These are phyloP conservation scores for Solanum corneliomulleri DNA, from an alignment of 257 asterid genomes.

Conservation along the genomic window DNA sequence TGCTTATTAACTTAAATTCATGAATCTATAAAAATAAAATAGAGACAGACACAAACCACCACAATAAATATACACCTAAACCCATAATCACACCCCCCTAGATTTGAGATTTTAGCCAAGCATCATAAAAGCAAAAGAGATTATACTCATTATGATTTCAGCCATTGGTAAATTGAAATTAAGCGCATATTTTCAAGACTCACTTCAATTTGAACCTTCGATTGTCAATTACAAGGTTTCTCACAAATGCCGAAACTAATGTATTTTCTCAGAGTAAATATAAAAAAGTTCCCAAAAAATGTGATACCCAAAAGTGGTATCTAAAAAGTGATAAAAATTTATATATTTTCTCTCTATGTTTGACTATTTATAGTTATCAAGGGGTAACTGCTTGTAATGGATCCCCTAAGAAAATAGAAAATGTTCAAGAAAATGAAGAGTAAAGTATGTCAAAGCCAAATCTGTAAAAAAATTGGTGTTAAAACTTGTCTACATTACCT, in stretches of 20 bases:
- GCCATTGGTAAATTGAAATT: not conserved
- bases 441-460: no score
- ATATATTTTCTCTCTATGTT: no score
- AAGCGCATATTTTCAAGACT: not conserved
- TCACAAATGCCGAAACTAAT: not conserved
- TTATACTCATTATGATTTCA: not conserved
- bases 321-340: not conserved
- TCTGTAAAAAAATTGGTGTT: not conserved
- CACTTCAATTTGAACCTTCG: not conserved
- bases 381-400: not conserved
- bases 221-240: no score
- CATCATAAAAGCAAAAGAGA: no score
- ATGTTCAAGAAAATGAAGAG: not conserved
- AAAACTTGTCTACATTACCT: not conserved
- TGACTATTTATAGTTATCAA: not conserved
- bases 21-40: not conserved
- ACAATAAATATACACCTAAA: not conserved
- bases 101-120: not conserved
- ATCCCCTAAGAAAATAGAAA: not conserved
- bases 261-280: not conserved
- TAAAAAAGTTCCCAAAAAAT: no score
- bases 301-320: not conserved
- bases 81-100: not conserved
- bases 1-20: no score
- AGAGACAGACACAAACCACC: not conserved